Evolutionary conservation across 192 early-diverging fungal species (phyloP).

Genomic region (Gaertneriomyces semiglobifer): DNA sequence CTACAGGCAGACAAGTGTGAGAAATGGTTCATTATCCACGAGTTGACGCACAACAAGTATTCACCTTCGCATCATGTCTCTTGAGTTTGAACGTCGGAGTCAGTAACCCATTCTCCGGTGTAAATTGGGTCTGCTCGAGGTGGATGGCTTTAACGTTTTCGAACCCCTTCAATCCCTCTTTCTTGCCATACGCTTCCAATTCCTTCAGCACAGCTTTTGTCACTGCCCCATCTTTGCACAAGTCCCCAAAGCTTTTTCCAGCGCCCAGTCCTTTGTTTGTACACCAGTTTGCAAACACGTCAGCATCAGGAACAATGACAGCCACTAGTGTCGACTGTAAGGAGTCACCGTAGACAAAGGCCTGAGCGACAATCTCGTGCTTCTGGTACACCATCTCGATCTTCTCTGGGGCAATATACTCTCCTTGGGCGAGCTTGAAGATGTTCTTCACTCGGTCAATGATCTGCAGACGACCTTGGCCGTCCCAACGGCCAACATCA

Average conservation of each 20-base stretch:
- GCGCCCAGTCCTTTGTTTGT: slow-evolving; percentile 25
- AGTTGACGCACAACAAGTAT: too few species aligned
- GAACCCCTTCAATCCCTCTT: slow-evolving; percentile 81
- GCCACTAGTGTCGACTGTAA: slow-evolving; percentile 69
- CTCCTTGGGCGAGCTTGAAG: slow-evolving; percentile 68
- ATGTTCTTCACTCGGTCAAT: slow-evolving; percentile 58
- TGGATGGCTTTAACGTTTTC: slow-evolving; percentile 76
- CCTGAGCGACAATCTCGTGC: slow-evolving; percentile 64
- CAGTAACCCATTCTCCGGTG: slow-evolving; percentile 70
- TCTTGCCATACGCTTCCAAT: slow-evolving; percentile 15
- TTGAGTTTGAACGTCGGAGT: slow-evolving; percentile 91
- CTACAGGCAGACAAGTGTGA: too few species aligned
- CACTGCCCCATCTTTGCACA: slow-evolving; percentile 57
- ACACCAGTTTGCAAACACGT: slow-evolving; percentile 13
- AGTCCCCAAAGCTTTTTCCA: slow-evolving; percentile 38
- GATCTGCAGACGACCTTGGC: slow-evolving; percentile 44
- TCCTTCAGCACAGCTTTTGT: slow-evolving; percentile 51
- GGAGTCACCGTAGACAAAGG: slow-evolving; percentile 93
- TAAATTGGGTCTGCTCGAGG: slow-evolving; percentile 58
- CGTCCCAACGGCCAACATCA: slow-evolving; percentile 49
- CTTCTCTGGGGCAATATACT: slow-evolving; percentile 82
- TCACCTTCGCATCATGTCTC: slow-evolving; percentile 56
- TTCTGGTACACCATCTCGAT: slow-evolving; percentile 51
- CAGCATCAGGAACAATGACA: slow-evolving; percentile 53
- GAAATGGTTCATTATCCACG: too few species aligned